Percentiles rank a stretch among this genome's conserved stretches.
Evolutionary conservation across 2,329 filamentous ascomycete genomes (phyloP).

Genomic region (Diaporthe destruens): DNA sequence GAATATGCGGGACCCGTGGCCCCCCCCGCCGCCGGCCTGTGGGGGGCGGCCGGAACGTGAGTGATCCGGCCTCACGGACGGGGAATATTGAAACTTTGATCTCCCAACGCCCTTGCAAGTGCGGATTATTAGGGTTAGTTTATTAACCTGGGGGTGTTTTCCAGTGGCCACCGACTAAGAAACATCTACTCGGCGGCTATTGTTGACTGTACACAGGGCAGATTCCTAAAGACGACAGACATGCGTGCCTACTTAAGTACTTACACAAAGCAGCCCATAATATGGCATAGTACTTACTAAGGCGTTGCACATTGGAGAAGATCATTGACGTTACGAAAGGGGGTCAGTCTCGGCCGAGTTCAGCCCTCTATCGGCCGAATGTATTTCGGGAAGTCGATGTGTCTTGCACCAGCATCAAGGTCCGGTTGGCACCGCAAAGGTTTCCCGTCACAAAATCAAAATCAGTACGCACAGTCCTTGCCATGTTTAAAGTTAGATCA

Average conservation of each 20-base stretch:
- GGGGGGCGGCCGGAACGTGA: constrained; percentile 36
- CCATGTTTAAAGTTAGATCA: not conserved
- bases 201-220: not conserved
- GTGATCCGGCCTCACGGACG: constrained; percentile 32
- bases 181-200: not conserved
- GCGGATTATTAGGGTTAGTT: not conserved
- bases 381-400: not conserved
- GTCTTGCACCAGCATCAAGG: not conserved
- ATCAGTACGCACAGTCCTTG: not conserved
- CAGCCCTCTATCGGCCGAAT: not conserved
- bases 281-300: no score
- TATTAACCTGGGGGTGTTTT: not conserved
- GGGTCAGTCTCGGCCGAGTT: not conserved
- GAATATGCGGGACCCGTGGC: constrained; percentile 16
- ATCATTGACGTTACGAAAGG: not conserved
- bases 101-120: not conserved
- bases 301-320: not conserved
- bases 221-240: not conserved
- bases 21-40: constrained; percentile 11
- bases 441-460: constrained; percentile 14
- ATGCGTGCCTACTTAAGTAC: no score
- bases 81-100: constrained; percentile 10
- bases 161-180: not conserved
- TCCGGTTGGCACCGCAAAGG: not conserved
- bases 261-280: no score